Evolutionary conservation across 345 rosid species (phyloP), one percentile per base, ranked within the genome.

Genomic region (Combretum micranthum): DNA sequence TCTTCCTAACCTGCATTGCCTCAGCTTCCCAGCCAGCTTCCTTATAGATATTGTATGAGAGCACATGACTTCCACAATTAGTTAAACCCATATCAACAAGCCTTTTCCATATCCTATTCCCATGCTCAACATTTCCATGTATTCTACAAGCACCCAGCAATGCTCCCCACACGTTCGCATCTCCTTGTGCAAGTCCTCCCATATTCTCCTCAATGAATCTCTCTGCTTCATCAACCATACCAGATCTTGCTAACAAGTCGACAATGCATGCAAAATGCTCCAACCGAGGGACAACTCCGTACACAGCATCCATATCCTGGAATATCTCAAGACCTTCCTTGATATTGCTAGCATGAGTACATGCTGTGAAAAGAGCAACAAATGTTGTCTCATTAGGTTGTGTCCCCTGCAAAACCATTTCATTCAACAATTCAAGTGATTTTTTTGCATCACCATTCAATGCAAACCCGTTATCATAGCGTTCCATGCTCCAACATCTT

Each of bases 81-180:
- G 50, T 43, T 32, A 63, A 47, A 17, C 65, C 66, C 62, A 65
- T 64, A 22, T 69, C 46, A 37, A 56, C 58, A 15, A 73, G 64
- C 44, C 58, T 69, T 51, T 60, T 62, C 77, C 77, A 73, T 13
- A 69, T 62, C 47, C n/a, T 69, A 67, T 73, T 62, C 18, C 74
- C 77, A 2, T 58, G 70, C 52, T 73, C 77, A 49, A 69, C 68
- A 53, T 73, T 69, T 17, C 68, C 68, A 56, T 73, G 43, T 44
- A 69, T 19, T 46, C 77, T 65, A 54, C 77, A 73, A 0, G 77
- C 64, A 26, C 70, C 47, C 37, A 73, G 39, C 20, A 73, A 51
- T 5, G 77, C 74, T n/a, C n/a, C 77, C 77, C 77, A 73, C 47
- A 73, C 74, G 15, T 69, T 69, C 13, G 62, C 71, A 54, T 73